These are phyloP conservation scores for Botrytis cinerea DNA, from an alignment of 2,329 filamentous ascomycete genomes.

Conservation along the genomic window DNA sequence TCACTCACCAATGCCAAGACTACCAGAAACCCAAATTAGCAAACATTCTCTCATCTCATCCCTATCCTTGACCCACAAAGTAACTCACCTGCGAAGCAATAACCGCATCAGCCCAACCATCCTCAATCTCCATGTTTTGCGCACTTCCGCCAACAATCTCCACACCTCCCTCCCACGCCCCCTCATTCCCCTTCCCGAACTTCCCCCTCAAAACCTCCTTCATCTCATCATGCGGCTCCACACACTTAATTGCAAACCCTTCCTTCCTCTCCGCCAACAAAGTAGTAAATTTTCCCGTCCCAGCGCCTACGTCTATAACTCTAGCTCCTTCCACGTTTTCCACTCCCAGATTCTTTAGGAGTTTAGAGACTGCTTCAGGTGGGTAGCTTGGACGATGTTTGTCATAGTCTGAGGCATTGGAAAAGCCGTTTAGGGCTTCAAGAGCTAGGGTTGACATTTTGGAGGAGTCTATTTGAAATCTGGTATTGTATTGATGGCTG, in stretches of 20 bases:
- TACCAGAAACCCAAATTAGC: conserved; percentile 32
- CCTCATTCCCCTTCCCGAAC: conserved; percentile 47
- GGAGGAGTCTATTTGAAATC: not conserved
- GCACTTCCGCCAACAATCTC: conserved; percentile 59
- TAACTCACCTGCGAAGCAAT: conserved; percentile 65
- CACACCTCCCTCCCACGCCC: conserved; percentile 52
- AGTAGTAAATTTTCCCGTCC: conserved; percentile 72
- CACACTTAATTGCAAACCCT: conserved; percentile 58
- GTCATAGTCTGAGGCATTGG: conserved; percentile 66
- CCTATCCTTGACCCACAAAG: not conserved
- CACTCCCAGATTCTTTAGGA: conserved; percentile 59
- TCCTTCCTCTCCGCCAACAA: conserved; percentile 60
- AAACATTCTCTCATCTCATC: conserved; percentile 17
- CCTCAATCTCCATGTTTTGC: conserved; percentile 55
- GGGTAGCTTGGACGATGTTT: conserved; percentile 68
- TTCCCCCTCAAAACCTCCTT: conserved; percentile 61
- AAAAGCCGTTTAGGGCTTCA: conserved; percentile 54
- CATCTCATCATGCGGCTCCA: conserved; percentile 70
- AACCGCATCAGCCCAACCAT: conserved; percentile 64
- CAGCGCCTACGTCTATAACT: conserved; percentile 66
- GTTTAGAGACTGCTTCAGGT: conserved; percentile 54
- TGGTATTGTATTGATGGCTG: not conserved
- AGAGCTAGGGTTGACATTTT: conserved; percentile 29
- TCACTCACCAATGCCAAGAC: conserved; percentile 50
- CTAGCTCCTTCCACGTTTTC: conserved; percentile 48